Base-by-base conservation (phyloP, 306 rosid species). In the Inga leiocalycina region DNA sequence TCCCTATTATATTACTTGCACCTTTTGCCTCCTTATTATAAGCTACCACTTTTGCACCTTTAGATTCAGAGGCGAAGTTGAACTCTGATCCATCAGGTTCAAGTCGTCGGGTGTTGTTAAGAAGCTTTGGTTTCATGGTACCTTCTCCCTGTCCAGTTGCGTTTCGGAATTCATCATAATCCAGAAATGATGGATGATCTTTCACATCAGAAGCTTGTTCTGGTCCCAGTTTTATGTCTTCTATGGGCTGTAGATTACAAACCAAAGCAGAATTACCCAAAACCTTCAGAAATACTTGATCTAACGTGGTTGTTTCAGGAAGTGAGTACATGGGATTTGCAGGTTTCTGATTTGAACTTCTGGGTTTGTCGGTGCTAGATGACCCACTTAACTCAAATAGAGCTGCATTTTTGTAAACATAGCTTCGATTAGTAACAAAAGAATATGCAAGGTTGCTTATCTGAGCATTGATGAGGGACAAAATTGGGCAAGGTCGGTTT, bases 11-110 rank as follows among this genome's bases (percentile, higher is more conserved):
- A 85, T 93, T 95, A 74, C 77, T 84, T 24, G 98, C 97, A 49
- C 98, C 98, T 48, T 90, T 95, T 30, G 97, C 98, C 61, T 95
- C 98, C 86, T 93, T 95, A 62, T 95, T 95, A 84, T 87, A 91
- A 59, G 97, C 94, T 57, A 95, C 92, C 41, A 92, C 98, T 77
- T 95, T 95, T 59, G 98, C 97, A 17, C 98, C 98, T 86, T 93
- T 95, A 22, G 95, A 91, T 37, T 88, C 95, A 19, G 97, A 93
- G n/a, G 98, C 98, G 48, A 92, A 91, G 86, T 95, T 93, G 89
- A 91, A 93, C 82, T 87, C 93, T 0, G 92, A 82, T 43, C 97
- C 98, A 82, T 89, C 97, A 7, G 90, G 89, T 87, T 95, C 98
- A 46, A 92, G 89, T 69, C 94, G 85, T 43, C 88, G 94, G 62